phyloP scores from a whole-genome alignment of 2,329 filamentous ascomycete genomes.

The Claviceps africana region DNA sequence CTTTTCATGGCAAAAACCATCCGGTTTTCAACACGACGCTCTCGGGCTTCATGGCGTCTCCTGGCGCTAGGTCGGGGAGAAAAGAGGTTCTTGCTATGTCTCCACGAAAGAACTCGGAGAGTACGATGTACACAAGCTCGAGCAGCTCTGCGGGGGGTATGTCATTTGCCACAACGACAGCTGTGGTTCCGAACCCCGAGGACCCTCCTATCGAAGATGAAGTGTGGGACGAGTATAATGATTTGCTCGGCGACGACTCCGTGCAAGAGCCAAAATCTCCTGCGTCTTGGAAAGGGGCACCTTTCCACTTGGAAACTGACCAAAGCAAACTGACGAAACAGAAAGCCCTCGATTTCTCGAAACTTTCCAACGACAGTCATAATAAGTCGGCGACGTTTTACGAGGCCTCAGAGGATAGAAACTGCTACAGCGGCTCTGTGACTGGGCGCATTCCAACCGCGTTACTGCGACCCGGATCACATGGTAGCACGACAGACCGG shows the following conservation, averaged over 20 bases:
- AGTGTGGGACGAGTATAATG: constrained; percentile 89
- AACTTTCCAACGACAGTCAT: constrained; percentile 21
- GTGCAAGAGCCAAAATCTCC: constrained; percentile 33
- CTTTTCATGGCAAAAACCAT: constrained; percentile 17
- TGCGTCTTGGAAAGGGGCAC: constrained; percentile 40
- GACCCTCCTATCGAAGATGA: constrained; percentile 66
- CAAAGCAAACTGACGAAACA: constrained; percentile 22
- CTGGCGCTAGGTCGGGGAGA: constrained; percentile 17
- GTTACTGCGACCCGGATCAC: constrained; percentile 25
- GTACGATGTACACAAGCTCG: constrained; percentile 35
- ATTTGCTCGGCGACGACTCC: constrained; percentile 57
- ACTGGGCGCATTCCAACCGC: constrained; percentile 36
- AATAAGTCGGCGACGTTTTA: constrained; percentile 21
- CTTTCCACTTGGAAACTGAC: constrained; percentile 42
- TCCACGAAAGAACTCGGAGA: constrained; percentile 55
- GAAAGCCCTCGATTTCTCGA: constrained; percentile 34
- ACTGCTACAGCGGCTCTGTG: constrained; percentile 41
- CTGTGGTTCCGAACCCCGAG: constrained; percentile 47
- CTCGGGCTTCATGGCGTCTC: constrained; percentile 17
- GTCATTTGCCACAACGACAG: constrained; percentile 48
- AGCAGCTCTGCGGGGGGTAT: constrained; percentile 48
- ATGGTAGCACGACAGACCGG: constrained; percentile 24
- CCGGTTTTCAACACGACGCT: constrained; percentile 17
- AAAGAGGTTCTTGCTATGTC: constrained; percentile 64
- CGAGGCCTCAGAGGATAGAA: constrained; percentile 29